These are phyloP conservation scores for Auriscalpium orientale DNA, from an alignment of 768 basidiomycete genomes.

Conservation along the genomic window DNA sequence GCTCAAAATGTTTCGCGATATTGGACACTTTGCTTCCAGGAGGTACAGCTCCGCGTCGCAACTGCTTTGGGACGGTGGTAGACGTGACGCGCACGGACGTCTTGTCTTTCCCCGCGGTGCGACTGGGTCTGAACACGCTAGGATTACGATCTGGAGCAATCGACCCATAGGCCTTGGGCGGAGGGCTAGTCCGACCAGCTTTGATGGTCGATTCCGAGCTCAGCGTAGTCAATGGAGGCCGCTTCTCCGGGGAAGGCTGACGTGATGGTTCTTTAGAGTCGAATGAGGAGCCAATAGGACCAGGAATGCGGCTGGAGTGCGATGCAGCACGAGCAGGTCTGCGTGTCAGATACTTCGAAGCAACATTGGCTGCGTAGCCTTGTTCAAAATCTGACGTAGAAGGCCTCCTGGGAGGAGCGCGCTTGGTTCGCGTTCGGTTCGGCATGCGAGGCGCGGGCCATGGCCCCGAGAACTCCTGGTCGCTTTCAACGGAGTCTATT, in stretches of 20 bases:
- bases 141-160: slow-evolving; percentile 24
- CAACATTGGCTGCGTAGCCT: slow-evolving; percentile 89
- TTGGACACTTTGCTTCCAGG: slow-evolving; percentile 72
- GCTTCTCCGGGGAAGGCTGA: slow-evolving; percentile 69
- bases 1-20: slow-evolving; percentile 87
- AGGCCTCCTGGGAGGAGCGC: slow-evolving; percentile 44
- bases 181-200: slow-evolving; percentile 28
- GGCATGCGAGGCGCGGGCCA: slow-evolving; percentile 27
- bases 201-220: slow-evolving; percentile 17
- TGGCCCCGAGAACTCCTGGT: slow-evolving; percentile 51
- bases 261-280: slow-evolving; percentile 61
- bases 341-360: slow-evolving; percentile 60
- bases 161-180: slow-evolving; percentile 30
- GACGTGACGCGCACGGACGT: slow-evolving; percentile 35
- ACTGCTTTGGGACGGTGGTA: slow-evolving; percentile 37
- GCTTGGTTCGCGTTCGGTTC: slow-evolving; percentile 41
- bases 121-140: slow-evolving; percentile 29
- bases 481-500: slow-evolving; percentile 63
- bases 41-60: slow-evolving; percentile 44
- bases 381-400: slow-evolving; percentile 84
- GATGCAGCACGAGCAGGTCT: slow-evolving; percentile 35
- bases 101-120: slow-evolving; percentile 30
- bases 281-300: slow-evolving; percentile 36
- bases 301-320: slow-evolving; percentile 41
- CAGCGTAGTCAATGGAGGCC: slow-evolving; percentile 20